These are phyloP conservation scores for Clavariopsis aquatica DNA, from an alignment of 495 filamentous ascomycete genomes.

Conservation along the genomic window DNA sequence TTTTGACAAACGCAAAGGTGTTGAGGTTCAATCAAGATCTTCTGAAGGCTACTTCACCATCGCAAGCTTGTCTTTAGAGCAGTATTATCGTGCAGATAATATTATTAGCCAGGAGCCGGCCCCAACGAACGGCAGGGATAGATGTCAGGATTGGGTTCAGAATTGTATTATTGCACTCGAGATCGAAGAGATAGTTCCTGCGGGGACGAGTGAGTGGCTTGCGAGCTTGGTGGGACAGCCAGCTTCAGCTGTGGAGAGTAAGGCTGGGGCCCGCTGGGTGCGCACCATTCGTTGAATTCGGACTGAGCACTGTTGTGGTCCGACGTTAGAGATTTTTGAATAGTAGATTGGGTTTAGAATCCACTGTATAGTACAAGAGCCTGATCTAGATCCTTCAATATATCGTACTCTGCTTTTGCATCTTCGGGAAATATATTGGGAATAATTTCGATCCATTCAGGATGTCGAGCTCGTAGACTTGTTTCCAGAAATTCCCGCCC, in stretches of 20 bases:
- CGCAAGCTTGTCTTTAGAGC: no score
- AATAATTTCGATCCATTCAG: slow-evolving; percentile 3
- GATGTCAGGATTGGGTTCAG: slow-evolving; percentile 11
- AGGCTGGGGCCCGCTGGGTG: slow-evolving; percentile 7
- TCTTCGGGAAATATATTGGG: slow-evolving; percentile 11
- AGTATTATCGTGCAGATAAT: slow-evolving; percentile 1
- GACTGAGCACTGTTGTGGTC: slow-evolving; percentile 1
- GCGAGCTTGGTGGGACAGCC: background rate
- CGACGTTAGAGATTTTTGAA: background rate
- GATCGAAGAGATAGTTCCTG: slow-evolving; percentile 3
- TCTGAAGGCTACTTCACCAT: no score
- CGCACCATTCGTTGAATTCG: background rate
- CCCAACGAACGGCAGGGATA: slow-evolving; percentile 5
- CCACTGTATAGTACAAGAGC: slow-evolving; percentile 12
- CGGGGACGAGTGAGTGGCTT: slow-evolving; percentile 4
- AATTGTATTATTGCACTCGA: slow-evolving; percentile 9
- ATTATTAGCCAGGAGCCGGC: slow-evolving; percentile 6
- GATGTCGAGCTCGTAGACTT: background rate
- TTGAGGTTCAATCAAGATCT: no score
- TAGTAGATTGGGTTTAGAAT: slow-evolving; percentile 1
- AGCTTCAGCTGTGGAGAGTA: slow-evolving; percentile 3
- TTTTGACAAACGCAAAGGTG: no score
- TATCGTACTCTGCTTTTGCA: slow-evolving; percentile 12
- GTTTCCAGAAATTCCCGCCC: slow-evolving; percentile 4
- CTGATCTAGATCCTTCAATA: slow-evolving; percentile 14